Evolutionary conservation across 805 yeast genomes (phyloP).

Genomic region (Kregervanrija pseudodelftensis): DNA sequence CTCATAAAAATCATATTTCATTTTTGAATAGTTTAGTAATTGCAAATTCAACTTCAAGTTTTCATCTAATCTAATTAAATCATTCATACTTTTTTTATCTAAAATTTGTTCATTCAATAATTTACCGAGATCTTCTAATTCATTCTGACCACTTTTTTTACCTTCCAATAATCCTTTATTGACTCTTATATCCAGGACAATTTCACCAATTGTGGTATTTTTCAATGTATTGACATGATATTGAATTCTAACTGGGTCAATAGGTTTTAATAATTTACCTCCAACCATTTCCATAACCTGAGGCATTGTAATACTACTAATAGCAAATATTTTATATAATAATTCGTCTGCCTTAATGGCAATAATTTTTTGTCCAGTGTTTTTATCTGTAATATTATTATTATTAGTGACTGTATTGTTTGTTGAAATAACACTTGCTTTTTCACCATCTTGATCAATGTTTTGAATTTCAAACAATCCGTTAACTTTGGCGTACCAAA

Average conservation of each 20-base stretch:
- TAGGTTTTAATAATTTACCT: conserved; percentile 63
- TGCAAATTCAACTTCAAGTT: conserved; percentile 40
- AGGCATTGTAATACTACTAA: conserved; percentile 54
- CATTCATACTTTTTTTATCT: conserved; percentile 35
- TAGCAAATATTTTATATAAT: conserved; percentile 38
- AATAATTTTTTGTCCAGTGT: conserved; percentile 15
- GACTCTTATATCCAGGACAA: conserved; percentile 70
- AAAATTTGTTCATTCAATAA: conserved; percentile 37
- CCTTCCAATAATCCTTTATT: conserved; percentile 30
- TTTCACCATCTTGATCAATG: conserved; percentile 1
- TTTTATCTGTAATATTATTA: conserved; percentile 10
- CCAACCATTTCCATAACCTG: conserved; percentile 64
- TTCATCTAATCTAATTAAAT: conserved; percentile 29
- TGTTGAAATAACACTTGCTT: conserved; percentile 1
- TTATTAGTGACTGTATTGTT: neutral
- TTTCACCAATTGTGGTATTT: conserved; percentile 74
- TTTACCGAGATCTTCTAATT: conserved; percentile 34
- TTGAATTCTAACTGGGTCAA: conserved; percentile 71
- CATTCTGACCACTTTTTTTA: conserved; percentile 29
- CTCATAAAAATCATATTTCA: conserved; percentile 72
- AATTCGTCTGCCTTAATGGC: conserved; percentile 36
- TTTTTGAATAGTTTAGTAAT: conserved; percentile 45
- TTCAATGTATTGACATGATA: conserved; percentile 72
- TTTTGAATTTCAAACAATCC: conserved; percentile 29
- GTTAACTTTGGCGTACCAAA: conserved; percentile 30